Evolutionary conservation across 495 filamentous ascomycete genomes (phyloP).

Genomic region (Aspergillus steynii): DNA sequence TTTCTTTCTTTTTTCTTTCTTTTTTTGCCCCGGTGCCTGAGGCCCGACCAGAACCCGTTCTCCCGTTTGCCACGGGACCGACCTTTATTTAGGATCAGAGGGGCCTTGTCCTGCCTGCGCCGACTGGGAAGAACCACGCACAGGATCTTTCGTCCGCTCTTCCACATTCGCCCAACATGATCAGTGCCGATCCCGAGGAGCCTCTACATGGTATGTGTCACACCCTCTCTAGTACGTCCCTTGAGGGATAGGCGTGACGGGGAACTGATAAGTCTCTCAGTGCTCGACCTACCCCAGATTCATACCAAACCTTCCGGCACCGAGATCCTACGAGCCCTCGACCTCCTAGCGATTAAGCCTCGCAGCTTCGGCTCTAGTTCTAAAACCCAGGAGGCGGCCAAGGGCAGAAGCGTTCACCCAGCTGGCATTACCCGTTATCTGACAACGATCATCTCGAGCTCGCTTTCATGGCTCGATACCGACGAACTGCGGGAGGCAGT

Average conservation of each 20-base stretch:
- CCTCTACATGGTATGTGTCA: conserved; percentile 43
- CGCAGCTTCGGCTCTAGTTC: conserved; percentile 27
- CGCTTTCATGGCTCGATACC: conserved; percentile 70
- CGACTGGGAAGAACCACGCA: background rate
- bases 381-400: conserved; percentile 31
- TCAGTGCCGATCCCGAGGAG: conserved; percentile 39
- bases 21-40: background rate
- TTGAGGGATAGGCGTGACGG: conserved; percentile 20
- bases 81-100: background rate
- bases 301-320: conserved; percentile 50
- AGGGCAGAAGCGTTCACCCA: conserved; percentile 35
- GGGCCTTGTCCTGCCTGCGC: background rate
- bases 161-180: conserved; percentile 32
- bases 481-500: conserved; percentile 71
- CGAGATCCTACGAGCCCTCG: conserved; percentile 44
- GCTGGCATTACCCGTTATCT: conserved; percentile 61
- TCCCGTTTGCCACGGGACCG: conserved; percentile 1
- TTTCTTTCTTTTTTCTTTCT: conserved; percentile 1
- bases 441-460: conserved; percentile 72
- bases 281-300: conserved; percentile 56
- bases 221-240: background rate
- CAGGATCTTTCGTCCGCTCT: conserved; percentile 10
- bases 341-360: conserved; percentile 46
- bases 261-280: conserved; percentile 47
- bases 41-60: background rate